Conservation (phyloP, 371 early-diverging fungal species). For the Lichtheimia corymbifera region DNA sequence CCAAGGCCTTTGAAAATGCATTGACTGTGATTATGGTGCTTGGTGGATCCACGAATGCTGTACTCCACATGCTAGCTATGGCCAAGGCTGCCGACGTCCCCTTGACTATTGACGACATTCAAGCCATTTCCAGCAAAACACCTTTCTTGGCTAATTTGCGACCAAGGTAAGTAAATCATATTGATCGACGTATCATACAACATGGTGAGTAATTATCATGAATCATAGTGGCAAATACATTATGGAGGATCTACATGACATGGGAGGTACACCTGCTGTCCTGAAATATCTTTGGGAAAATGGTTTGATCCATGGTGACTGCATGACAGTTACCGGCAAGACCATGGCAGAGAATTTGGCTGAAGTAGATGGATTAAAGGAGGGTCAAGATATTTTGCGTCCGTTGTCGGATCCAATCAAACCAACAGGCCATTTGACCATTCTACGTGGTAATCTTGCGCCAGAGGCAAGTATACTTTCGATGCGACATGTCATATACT, state of each 20-base stretch:
- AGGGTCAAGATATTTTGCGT: slow-evolving; percentile 70
- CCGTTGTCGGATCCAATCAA: slow-evolving; percentile 75
- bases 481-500: background rate
- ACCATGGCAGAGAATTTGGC: slow-evolving; percentile 89
- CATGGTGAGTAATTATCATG: background rate
- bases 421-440: slow-evolving; percentile 76
- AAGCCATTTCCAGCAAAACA: slow-evolving; percentile 75
- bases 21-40: slow-evolving; percentile 89
- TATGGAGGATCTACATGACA: slow-evolving; percentile 88
- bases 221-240: slow-evolving; percentile 85
- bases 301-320: slow-evolving; percentile 81
- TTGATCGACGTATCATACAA: background rate
- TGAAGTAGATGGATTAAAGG: slow-evolving; percentile 64
- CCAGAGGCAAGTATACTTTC: slow-evolving; percentile 52
- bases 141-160: slow-evolving; percentile 94
- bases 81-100: slow-evolving; percentile 80
- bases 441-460: slow-evolving; percentile 79
- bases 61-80: slow-evolving; percentile 95
- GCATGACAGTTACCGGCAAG: slow-evolving; percentile 93
- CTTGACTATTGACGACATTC: slow-evolving; percentile 92
- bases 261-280: slow-evolving; percentile 89
- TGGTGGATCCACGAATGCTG: slow-evolving; percentile 96
- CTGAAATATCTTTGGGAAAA: slow-evolving; percentile 85
- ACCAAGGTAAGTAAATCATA: slow-evolving; percentile 59
- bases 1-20: slow-evolving; percentile 92